Conservation (phyloP, 805 yeast genomes). For the Candida pini region DNA sequence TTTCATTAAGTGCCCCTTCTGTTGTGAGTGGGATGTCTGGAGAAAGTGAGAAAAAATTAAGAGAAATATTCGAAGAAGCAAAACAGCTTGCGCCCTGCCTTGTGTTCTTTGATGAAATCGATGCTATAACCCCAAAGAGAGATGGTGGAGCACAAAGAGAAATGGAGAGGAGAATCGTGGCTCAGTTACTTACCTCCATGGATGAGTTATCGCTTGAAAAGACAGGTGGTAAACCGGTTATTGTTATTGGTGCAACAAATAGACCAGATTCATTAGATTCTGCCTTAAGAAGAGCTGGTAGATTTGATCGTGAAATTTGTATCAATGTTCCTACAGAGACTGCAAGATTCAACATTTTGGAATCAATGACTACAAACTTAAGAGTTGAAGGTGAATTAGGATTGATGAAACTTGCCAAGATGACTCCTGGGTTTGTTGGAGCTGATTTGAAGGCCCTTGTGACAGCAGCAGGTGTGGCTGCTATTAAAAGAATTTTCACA, state of each 20-base stretch:
- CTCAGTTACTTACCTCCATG: slow-evolving; percentile 90
- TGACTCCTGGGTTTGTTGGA: slow-evolving; percentile 97
- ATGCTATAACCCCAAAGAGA: slow-evolving; percentile 96
- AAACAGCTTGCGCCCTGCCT: slow-evolving; percentile 84
- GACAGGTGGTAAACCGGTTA: slow-evolving; percentile 88
- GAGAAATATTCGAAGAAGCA: slow-evolving; percentile 94
- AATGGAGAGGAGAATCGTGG: slow-evolving; percentile 96
- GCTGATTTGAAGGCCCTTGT: slow-evolving; percentile 94
- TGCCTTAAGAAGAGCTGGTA: slow-evolving; percentile 92
- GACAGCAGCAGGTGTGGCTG: slow-evolving; percentile 91
- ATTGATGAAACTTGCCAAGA: slow-evolving; percentile 68
- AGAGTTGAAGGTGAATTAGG: slow-evolving; percentile 69
- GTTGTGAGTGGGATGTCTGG: slow-evolving; percentile 99
- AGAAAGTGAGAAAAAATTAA: slow-evolving; percentile 87
- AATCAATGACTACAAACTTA: slow-evolving; percentile 63
- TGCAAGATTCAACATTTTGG: slow-evolving; percentile 69
- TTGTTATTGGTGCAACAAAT: slow-evolving; percentile 93
- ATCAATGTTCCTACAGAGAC: slow-evolving; percentile 90
- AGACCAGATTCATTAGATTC: slow-evolving; percentile 94
- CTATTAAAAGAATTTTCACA: slow-evolving; percentile 85
- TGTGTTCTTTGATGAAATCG: slow-evolving; percentile 92
- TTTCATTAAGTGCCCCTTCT: slow-evolving; percentile 88
- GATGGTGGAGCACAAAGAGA: slow-evolving; percentile 98
- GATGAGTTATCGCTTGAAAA: slow-evolving; percentile 86
- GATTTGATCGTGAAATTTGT: slow-evolving; percentile 93